Evolutionary conservation across 805 yeast species (phyloP).

Genomic region (Cyberlindnera maclurae): DNA sequence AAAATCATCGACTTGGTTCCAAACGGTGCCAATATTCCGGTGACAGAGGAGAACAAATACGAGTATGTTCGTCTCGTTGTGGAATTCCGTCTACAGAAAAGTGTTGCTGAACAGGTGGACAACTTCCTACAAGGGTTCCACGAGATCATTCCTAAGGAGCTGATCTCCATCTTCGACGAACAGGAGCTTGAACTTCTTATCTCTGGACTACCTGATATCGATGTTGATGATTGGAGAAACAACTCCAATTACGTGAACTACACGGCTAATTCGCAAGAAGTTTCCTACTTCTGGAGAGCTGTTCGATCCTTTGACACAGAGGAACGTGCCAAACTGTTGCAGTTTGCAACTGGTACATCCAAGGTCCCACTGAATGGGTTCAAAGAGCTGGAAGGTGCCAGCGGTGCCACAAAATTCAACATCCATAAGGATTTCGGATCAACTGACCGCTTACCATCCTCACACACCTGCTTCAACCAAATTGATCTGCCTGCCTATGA

Average conservation of each 20-base stretch:
- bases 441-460: slow-evolving; percentile 82
- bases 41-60: slow-evolving; percentile 83
- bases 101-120: slow-evolving; percentile 83
- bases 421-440: slow-evolving; percentile 87
- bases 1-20: slow-evolving; percentile 77
- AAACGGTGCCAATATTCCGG: slow-evolving; percentile 75
- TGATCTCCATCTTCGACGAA: slow-evolving; percentile 85
- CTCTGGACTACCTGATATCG: slow-evolving; percentile 94
- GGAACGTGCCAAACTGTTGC: slow-evolving; percentile 88
- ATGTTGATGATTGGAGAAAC: slow-evolving; percentile 91
- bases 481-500: slow-evolving; percentile 90
- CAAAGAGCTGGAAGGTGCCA: slow-evolving; percentile 79
- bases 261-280: slow-evolving; percentile 73
- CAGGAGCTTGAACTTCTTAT: slow-evolving; percentile 90
- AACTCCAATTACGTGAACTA: slow-evolving; percentile 79
- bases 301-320: slow-evolving; percentile 90
- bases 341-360: slow-evolving; percentile 95
- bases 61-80: slow-evolving; percentile 84
- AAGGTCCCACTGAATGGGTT: slow-evolving; percentile 95
- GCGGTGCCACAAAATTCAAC: slow-evolving; percentile 78
- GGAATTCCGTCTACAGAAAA: slow-evolving; percentile 74
- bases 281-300: slow-evolving; percentile 97
- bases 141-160: slow-evolving; percentile 78
- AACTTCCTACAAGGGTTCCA: slow-evolving; percentile 83
- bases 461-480: slow-evolving; percentile 97